Conservation (phyloP, 179 eudicot species). For the Spergularia azorica region DNA sequence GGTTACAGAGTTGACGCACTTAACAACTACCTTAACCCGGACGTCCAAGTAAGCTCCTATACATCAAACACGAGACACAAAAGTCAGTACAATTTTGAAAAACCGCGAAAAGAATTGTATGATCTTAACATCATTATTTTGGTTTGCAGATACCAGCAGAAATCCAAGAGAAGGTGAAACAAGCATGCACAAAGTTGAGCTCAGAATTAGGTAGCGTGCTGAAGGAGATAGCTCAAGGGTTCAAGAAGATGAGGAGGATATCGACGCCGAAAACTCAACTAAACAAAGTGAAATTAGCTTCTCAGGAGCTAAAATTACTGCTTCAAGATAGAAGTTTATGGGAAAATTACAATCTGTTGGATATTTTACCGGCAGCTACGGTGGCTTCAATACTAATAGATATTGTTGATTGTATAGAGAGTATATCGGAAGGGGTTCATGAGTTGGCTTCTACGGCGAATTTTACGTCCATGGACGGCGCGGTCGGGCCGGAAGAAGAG, state of each 20-base stretch:
- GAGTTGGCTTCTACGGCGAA: constrained; percentile 34
- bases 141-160: constrained; percentile 27
- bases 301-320: constrained; percentile 23
- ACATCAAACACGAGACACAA: neutral
- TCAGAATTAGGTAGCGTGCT: constrained; percentile 28
- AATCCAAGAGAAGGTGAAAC: constrained; percentile 17
- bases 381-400: constrained; percentile 36
- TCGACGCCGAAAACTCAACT: constrained; percentile 22
- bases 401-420: constrained; percentile 25
- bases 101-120: neutral
- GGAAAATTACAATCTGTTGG: constrained; percentile 25
- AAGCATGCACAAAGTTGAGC: constrained; percentile 33
- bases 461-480: constrained; percentile 30
- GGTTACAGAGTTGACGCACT: constrained; percentile 36
- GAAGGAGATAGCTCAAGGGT: constrained; percentile 22
- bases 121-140: neutral
- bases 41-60: constrained; percentile 17
- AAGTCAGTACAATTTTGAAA: neutral
- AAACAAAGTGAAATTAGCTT: constrained; percentile 25
- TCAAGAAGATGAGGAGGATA: constrained; percentile 29
- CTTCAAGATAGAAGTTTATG: constrained; percentile 20
- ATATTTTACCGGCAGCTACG: constrained; percentile 29
- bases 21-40: constrained; percentile 27
- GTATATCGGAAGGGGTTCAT: constrained; percentile 19
- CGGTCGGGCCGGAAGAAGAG: constrained; percentile 14